phyloP scores from a whole-genome alignment of 345 rosid species.

The Boechera divaricarpa region DNA sequence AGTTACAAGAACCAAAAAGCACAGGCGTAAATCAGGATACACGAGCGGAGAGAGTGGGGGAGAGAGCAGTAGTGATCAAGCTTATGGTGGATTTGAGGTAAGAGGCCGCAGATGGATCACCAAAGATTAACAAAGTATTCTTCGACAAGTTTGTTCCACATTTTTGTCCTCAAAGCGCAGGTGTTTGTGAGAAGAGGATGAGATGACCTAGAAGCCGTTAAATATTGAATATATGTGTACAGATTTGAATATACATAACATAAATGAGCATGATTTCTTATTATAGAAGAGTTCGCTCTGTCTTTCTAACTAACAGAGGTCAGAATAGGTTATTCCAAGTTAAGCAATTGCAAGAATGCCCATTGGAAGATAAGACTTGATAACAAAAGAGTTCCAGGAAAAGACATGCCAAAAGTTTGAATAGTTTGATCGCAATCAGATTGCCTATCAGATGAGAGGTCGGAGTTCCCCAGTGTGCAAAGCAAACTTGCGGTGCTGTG shows the following conservation, averaged over 20 bases:
- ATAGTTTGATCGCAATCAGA: no score
- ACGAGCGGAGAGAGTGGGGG: conserved; percentile 93
- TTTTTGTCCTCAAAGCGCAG: conserved; percentile 29
- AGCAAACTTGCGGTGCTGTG: conserved; percentile 81
- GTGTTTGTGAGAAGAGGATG: conserved; percentile 34
- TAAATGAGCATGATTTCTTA: conserved; percentile 29
- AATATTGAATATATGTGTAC: conserved; percentile 41
- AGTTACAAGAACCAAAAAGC: conserved; percentile 68
- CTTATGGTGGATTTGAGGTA: conserved; percentile 67
- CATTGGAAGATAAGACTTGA: not conserved
- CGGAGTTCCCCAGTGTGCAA: conserved; percentile 83
- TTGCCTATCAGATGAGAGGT: conserved; percentile 44
- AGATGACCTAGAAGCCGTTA: conserved; percentile 29
- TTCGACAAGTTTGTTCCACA: conserved; percentile 25
- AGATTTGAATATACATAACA: conserved; percentile 41
- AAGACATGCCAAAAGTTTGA: not conserved
- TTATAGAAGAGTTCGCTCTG: conserved; percentile 21
- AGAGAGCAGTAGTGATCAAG: conserved; percentile 94
- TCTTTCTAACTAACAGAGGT: conserved; percentile 23
- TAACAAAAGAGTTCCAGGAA: not conserved
- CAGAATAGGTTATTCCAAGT: not conserved
- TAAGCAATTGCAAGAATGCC: conserved; percentile 14
- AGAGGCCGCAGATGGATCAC: conserved; percentile 88
- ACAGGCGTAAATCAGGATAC: conserved; percentile 69
- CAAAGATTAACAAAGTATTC: conserved; percentile 54